phyloP scores from a whole-genome alignment of 352 stramenopile species.

The Halophytophthora batemanensis region DNA sequence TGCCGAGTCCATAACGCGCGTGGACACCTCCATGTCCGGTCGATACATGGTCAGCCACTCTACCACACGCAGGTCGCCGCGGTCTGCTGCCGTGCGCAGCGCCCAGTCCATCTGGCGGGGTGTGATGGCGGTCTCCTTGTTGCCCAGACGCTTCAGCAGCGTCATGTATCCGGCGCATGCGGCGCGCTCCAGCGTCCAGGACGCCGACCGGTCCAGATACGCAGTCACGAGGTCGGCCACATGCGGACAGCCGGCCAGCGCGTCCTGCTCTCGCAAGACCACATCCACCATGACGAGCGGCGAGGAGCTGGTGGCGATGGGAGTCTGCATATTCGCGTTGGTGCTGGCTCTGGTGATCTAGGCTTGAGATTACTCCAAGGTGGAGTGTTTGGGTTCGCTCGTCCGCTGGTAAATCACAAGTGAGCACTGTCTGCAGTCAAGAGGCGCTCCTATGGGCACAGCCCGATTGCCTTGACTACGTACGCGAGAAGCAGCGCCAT shows the following conservation, averaged over 20 bases:
- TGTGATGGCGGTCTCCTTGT: slow-evolving; percentile 32
- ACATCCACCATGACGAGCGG: slow-evolving; percentile 38
- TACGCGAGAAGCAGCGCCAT: neutral
- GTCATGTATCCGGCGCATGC: slow-evolving; percentile 51
- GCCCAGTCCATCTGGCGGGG: slow-evolving; percentile 63
- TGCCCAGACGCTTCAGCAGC: slow-evolving; percentile 48
- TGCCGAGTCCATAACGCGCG: slow-evolving; percentile 79
- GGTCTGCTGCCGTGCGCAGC: slow-evolving; percentile 63
- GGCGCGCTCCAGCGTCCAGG: slow-evolving; percentile 58
- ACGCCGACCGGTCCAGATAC: slow-evolving; percentile 52
- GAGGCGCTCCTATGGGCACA: neutral
- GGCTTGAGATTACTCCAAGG: neutral
- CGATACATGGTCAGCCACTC: slow-evolving; percentile 64
- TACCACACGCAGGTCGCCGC: slow-evolving; percentile 57
- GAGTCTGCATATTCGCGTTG: slow-evolving; percentile 14
- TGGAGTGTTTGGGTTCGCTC: neutral
- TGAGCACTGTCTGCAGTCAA: neutral
- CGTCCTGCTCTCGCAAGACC: slow-evolving; percentile 42
- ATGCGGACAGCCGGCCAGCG: slow-evolving; percentile 43
- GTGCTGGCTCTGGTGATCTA: neutral
- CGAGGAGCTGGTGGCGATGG: neutral
- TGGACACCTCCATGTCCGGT: slow-evolving; percentile 47
- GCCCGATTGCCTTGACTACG: slow-evolving; percentile 9
- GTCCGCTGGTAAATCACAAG: neutral
- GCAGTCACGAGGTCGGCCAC: slow-evolving; percentile 42